These are phyloP conservation scores for Plenodomus lindquistii DNA, from an alignment of 2,329 filamentous ascomycete species.

Conservation along the genomic window DNA sequence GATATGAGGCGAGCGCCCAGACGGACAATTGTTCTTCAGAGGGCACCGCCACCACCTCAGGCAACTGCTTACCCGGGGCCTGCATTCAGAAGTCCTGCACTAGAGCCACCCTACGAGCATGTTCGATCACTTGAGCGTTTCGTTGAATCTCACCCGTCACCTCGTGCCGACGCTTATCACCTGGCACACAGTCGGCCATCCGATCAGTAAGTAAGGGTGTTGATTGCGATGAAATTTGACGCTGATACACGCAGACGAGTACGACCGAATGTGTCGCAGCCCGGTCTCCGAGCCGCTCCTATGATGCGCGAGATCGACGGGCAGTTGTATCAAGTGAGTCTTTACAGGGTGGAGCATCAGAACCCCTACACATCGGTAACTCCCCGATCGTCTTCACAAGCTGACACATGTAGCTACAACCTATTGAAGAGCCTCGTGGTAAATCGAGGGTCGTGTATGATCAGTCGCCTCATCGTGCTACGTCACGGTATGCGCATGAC, in stretches of 20 bases:
- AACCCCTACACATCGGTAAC: slow-evolving; percentile 17
- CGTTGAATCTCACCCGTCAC: slow-evolving; percentile 3
- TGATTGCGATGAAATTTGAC: too few species aligned
- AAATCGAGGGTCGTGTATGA: slow-evolving; percentile 21
- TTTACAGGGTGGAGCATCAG: slow-evolving; percentile 10
- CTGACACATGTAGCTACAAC: slow-evolving; percentile 37
- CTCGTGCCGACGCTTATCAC: slow-evolving; percentile 9
- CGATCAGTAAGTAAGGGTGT: slow-evolving; percentile 22
- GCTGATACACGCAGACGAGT: slow-evolving; percentile 23
- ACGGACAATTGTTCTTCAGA: slow-evolving; percentile 29
- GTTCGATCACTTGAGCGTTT: slow-evolving; percentile 2
- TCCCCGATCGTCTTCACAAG: slow-evolving; percentile 4
- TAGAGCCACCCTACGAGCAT: slow-evolving; percentile 10
- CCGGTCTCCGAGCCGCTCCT: slow-evolving; percentile 14
- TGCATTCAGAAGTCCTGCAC: slow-evolving; percentile 6
- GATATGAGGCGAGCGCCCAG: slow-evolving; percentile 21
- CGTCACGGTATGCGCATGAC: slow-evolving; percentile 15
- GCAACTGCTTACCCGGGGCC: slow-evolving; percentile 9
- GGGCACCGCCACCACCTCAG: slow-evolving; percentile 13
- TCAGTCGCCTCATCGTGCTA: slow-evolving; percentile 6
- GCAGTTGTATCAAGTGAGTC: slow-evolving; percentile 42
- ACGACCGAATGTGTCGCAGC: slow-evolving; percentile 12
- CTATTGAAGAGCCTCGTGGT: slow-evolving; percentile 22
- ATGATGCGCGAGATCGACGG: slow-evolving; percentile 33
- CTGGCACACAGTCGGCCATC: slow-evolving; percentile 11